Conservation (phyloP, 1,284 basidiomycete genomes). For the Porphyrellus sp. region DNA sequence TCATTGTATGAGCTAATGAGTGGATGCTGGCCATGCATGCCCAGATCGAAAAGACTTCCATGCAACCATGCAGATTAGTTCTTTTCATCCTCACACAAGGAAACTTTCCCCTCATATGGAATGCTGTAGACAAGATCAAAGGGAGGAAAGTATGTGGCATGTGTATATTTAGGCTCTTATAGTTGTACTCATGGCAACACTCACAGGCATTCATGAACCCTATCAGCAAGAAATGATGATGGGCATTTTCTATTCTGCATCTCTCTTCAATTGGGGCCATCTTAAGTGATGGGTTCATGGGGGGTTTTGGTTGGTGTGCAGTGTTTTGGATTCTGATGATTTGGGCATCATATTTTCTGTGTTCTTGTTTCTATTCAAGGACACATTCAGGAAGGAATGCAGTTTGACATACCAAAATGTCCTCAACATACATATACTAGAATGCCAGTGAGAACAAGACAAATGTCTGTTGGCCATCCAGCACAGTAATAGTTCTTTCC, state of each 20-base stretch:
- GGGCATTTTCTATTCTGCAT: constrained; percentile 71
- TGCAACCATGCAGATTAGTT: constrained; percentile 68
- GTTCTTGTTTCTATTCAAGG: constrained; percentile 71
- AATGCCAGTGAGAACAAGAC: constrained; percentile 6
- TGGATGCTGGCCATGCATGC: constrained; percentile 55
- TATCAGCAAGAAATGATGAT: constrained; percentile 77
- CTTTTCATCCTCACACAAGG: constrained; percentile 82
- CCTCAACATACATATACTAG: constrained; percentile 34
- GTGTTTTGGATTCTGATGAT: constrained; percentile 82
- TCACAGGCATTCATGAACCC: constrained; percentile 81
- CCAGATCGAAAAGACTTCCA: constrained; percentile 66
- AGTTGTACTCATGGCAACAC: constrained; percentile 49
- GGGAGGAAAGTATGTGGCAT: constrained; percentile 61
- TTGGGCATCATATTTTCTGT: constrained; percentile 51
- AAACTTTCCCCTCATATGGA: constrained; percentile 67
- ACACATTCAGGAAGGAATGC: constrained; percentile 78
- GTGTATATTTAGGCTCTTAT: constrained; percentile 27
- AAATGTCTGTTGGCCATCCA: constrained; percentile 69
- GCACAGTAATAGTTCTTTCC: constrained; percentile 71
- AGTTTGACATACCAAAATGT: constrained; percentile 73
- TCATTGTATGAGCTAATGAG: constrained; percentile 5
- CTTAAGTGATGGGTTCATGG: constrained; percentile 66
- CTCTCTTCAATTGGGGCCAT: constrained; percentile 69
- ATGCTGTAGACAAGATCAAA: constrained; percentile 72
- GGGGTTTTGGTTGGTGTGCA: constrained; percentile 72